phyloP scores from a whole-genome alignment of 1,284 basidiomycete genomes.

The Agaricales sp. region DNA sequence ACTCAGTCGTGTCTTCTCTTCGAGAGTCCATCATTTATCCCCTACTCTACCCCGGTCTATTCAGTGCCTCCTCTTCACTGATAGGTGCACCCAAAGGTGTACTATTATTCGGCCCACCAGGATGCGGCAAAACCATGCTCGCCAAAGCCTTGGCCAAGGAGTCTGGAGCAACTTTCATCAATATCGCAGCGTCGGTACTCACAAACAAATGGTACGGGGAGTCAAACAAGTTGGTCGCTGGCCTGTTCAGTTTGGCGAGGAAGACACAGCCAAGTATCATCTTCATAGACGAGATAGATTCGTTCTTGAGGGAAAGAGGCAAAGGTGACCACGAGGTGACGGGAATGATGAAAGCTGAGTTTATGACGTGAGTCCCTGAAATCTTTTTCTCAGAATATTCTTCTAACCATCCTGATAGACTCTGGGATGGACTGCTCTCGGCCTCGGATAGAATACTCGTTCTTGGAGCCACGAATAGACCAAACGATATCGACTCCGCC shows the following conservation, averaged over 20 bases:
- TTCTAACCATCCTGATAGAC: constrained; percentile 29
- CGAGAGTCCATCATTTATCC: constrained; percentile 97
- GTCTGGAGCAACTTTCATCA: constrained; percentile 94
- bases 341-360: constrained; percentile 99
- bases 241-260: constrained; percentile 82
- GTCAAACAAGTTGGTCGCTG: constrained; percentile 94
- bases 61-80: constrained; percentile 64
- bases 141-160: constrained; percentile 95
- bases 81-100: constrained; percentile 75
- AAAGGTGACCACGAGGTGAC: constrained; percentile 95
- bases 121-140: constrained; percentile 92
- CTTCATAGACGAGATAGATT: constrained; percentile 97
- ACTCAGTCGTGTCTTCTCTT: constrained; percentile 83
- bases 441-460: constrained; percentile 83
- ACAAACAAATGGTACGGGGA: constrained; percentile 98
- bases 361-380: constrained; percentile 77
- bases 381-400: constrained; percentile 5
- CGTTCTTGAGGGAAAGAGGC: constrained; percentile 82
- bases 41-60: constrained; percentile 85
- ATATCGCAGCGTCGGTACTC: constrained; percentile 71
- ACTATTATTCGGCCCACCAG: constrained; percentile 83
- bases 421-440: constrained; percentile 96
- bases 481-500: constrained; percentile 91
- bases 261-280: constrained; percentile 82
- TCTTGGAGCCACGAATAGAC: constrained; percentile 93